Conservation (phyloP, 495 filamentous ascomycete genomes). For the Haplographium delicatum region DNA sequence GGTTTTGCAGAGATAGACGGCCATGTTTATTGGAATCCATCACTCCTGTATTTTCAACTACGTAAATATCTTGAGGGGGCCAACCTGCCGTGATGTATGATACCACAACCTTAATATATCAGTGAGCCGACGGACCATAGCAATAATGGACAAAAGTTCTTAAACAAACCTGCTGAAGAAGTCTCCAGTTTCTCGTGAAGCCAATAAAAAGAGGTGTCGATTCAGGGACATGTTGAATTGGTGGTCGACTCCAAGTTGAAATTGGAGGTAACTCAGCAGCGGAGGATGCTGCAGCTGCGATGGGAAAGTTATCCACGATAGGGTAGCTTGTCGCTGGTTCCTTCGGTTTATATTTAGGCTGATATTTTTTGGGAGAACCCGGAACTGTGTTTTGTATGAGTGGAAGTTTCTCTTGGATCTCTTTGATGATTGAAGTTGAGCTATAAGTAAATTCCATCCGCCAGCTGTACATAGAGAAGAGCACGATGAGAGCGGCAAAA, state of each 20-base stretch:
- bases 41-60: conserved; percentile 60
- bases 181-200: conserved; percentile 54
- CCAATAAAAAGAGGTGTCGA: conserved; percentile 53
- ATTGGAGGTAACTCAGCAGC: conserved; percentile 34
- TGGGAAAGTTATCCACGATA: conserved; percentile 24
- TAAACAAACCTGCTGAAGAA: conserved; percentile 57
- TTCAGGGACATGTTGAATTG: conserved; percentile 30
- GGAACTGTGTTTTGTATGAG: neutral
- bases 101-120: no score
- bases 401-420: no score
- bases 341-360: neutral
- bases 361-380: neutral
- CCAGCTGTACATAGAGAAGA: no score
- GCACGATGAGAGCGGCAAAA: neutral
- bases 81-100: conserved; percentile 57
- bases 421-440: no score
- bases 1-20: conserved; percentile 50
- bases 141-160: no score
- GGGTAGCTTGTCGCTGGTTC: neutral
- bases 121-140: no score
- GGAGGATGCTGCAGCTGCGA: conserved; percentile 15
- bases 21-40: conserved; percentile 50
- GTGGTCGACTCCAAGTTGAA: conserved; percentile 37
- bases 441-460: no score
- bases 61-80: conserved; percentile 54